phyloP scores from a whole-genome alignment of 2,329 filamentous ascomycete genomes.

The Aspergillus costaricaensis region DNA sequence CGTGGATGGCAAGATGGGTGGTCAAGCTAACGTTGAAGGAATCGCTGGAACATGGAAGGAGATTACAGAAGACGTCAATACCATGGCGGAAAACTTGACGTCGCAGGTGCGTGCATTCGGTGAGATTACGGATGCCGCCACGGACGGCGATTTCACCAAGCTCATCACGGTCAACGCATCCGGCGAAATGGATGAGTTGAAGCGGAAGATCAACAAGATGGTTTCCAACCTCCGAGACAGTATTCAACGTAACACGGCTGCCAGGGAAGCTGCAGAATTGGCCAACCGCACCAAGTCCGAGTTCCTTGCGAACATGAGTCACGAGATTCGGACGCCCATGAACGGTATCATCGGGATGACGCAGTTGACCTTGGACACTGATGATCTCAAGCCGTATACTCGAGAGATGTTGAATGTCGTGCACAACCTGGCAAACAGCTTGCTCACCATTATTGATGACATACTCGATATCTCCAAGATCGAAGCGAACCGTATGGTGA shows the following conservation, averaged over 20 bases:
- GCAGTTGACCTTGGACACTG: conserved; percentile 90
- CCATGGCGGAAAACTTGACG: conserved; percentile 83
- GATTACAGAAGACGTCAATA: conserved; percentile 95
- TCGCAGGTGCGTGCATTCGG: conserved; percentile 97
- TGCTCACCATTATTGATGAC: conserved; percentile 93
- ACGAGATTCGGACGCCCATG: conserved; percentile 97
- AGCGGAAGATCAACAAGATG: conserved; percentile 99
- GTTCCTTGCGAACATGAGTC: conserved; percentile 98
- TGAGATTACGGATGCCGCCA: conserved; percentile 96
- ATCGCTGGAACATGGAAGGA: conserved; percentile 96
- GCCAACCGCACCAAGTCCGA: conserved; percentile 98
- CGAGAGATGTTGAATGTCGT: conserved; percentile 99
- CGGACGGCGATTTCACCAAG: conserved; percentile 95
- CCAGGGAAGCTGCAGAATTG: conserved; percentile 90
- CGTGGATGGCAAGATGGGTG: conserved; percentile 97
- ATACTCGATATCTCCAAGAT: conserved; percentile 73
- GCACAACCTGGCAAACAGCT: conserved; percentile 91
- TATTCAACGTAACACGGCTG: conserved; percentile 94
- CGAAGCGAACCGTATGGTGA: conserved; percentile 95
- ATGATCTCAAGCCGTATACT: conserved; percentile 91
- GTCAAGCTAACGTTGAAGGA: conserved; percentile 90
- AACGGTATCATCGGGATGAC: conserved; percentile 99
- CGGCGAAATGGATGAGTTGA: conserved; percentile 98
- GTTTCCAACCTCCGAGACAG: conserved; percentile 92
- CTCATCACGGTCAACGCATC: conserved; percentile 96